Percentiles rank a stretch among this genome's conserved stretches.
Conservation (phyloP, 768 basidiomycete genomes). For the Agrocybe pediades region DNA sequence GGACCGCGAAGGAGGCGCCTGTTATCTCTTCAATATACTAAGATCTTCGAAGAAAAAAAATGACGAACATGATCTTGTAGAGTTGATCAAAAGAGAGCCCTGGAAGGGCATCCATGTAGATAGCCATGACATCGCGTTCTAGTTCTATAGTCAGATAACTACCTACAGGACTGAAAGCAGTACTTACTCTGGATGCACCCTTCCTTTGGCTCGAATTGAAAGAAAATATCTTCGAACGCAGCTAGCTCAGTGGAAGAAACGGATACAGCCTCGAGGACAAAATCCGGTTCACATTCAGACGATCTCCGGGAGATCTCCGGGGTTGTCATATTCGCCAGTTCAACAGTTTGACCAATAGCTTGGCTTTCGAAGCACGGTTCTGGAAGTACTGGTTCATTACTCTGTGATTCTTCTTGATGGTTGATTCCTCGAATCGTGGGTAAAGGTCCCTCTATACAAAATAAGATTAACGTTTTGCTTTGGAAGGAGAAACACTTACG, state of each 20-base stretch:
- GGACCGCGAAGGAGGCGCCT: background rate
- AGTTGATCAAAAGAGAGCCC: background rate
- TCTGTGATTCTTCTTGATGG: background rate
- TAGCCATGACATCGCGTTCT: background rate
- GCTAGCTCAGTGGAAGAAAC: background rate
- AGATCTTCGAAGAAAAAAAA: too few relatives aligned
- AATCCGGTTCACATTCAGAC: background rate
- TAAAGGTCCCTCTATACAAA: background rate
- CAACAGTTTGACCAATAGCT: background rate
- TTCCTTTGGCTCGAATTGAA: background rate
- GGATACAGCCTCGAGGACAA: background rate
- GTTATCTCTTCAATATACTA: too few relatives aligned
- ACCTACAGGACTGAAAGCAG: background rate
- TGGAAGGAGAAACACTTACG: background rate
- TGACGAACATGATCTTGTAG: background rate
- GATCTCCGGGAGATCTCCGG: background rate
- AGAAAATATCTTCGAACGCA: background rate
- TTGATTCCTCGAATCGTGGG: background rate
- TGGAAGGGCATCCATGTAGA: background rate
- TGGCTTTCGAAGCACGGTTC: background rate
- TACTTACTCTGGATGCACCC: background rate
- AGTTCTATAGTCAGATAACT: background rate
- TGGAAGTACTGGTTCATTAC: background rate
- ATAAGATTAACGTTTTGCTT: background rate
- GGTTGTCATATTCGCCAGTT: too few relatives aligned